Percentiles rank a stretch among this genome's conserved stretches.
Conservation (phyloP, 208 protist species). For the Trypanosoma caninum region DNA sequence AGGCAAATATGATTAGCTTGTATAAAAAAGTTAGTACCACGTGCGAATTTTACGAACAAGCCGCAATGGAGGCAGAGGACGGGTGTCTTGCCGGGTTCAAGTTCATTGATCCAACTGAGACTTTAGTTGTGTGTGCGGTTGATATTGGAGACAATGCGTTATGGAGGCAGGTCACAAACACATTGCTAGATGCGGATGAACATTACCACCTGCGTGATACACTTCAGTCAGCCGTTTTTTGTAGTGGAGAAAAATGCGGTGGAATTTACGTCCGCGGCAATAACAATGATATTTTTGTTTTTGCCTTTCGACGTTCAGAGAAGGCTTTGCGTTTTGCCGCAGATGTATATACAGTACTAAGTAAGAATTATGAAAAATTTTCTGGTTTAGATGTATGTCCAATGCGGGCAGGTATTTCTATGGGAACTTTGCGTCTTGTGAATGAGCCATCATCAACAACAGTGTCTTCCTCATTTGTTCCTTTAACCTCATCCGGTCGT, state of each 20-base stretch:
- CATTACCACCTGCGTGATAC: constrained; percentile 41
- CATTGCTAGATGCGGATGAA: constrained; percentile 43
- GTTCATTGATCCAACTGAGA: constrained; percentile 53
- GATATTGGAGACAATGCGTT: constrained; percentile 63
- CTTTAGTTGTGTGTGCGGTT: constrained; percentile 68
- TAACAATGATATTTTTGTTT: constrained; percentile 70
- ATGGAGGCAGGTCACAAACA: constrained; percentile 45
- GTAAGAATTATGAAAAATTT: constrained; percentile 27
- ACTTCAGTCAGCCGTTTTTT: constrained; percentile 45
- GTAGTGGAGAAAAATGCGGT: constrained; percentile 50
- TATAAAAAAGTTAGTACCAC: constrained; percentile 38
- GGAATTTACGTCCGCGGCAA: constrained; percentile 86
- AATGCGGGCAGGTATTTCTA: constrained; percentile 58
- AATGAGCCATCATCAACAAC: too few species aligned
- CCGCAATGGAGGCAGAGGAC: constrained; percentile 71
- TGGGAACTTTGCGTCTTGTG: constrained; percentile 8
- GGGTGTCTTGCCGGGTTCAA: constrained; percentile 51
- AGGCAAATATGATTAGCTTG: constrained; percentile 40
- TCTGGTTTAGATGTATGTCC: constrained; percentile 47
- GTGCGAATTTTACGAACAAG: constrained; percentile 49
- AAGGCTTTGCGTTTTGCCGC: constrained; percentile 72
- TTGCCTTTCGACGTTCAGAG: constrained; percentile 77
- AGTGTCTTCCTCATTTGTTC: too few species aligned
- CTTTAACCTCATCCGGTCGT: too few species aligned
- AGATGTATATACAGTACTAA: constrained; percentile 69